Evolutionary conservation across 768 basidiomycete species (phyloP), one percentile per base, ranked within the genome.

Genomic region (Serendipita sp.): DNA sequence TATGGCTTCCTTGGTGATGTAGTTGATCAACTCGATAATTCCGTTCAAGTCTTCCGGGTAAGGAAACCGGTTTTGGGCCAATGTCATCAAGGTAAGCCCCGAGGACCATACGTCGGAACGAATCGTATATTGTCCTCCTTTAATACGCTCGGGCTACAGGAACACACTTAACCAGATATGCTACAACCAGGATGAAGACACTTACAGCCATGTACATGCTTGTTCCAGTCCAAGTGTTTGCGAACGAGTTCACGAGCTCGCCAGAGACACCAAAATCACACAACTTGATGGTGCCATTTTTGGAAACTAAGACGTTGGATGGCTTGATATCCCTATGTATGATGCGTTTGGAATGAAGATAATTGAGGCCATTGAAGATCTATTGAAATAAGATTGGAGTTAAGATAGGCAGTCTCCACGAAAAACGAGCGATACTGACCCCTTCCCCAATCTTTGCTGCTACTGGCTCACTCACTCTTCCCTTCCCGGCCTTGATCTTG

Each of bases 181-280:
- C 31, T 37, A 45, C 23, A 66, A 10, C 15, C 43, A 45, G 60
- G 27, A 44, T 6, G 64, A 44, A 40, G 45, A 43, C 33, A 83
- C 94, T 74, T 70, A 97, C 95, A 68, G 96, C 94, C 95, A 98
- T 98, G 75, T 98, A 99, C 68, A 90, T 88, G 72, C 92, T 92
- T 48, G 95, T 98, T 4, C 96, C 96, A 1, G 95, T 98, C 71
- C 97, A 98, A 0, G 96, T 98, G 63, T 89, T 90, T 15, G 96
- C 96, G 67, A 88, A 74, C 62, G 88, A 91, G 70, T 88, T 84
- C 69, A 97, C 85, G 27, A 99, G 80, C 74, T 96, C 91, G 45
- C 95, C 96, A 31, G 95, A 97, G 18, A 98, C 96, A 36, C 96
- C 96, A 71, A 99, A 99, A 75, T 99, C 96, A 72, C 82, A 86